Percentiles rank a stretch among this genome's conserved stretches.
These are phyloP conservation scores for Mucor lusitanicus DNA, from an alignment of 371 early-diverging fungal genomes.

Conservation along the genomic window DNA sequence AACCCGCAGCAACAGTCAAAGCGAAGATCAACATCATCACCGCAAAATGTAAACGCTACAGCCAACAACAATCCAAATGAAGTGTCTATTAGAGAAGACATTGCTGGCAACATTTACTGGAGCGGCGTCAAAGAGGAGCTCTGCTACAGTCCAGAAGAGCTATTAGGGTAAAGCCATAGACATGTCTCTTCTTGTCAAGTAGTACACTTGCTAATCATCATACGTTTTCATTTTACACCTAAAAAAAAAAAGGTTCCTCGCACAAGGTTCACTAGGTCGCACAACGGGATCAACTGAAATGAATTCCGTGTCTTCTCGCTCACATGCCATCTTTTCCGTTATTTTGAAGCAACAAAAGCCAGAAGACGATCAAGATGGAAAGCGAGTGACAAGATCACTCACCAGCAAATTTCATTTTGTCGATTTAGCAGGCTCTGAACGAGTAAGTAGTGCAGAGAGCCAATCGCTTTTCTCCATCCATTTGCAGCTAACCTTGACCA, in stretches of 20 bases:
- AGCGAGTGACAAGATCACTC: conserved; percentile 17
- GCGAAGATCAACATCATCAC: conserved; percentile 8
- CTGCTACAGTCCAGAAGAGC: conserved; percentile 71
- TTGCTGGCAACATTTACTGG: conserved; percentile 85
- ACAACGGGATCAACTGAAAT: conserved; percentile 94
- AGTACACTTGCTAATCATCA: background rate
- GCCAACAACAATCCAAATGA: conserved; percentile 41
- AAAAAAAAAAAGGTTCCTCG: conserved; percentile 43
- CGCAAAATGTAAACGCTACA: background rate
- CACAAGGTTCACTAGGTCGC: conserved; percentile 75
- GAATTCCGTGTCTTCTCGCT: conserved; percentile 93
- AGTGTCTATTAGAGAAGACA: conserved; percentile 86
- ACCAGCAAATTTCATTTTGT: conserved; percentile 95
- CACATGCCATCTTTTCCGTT: conserved; percentile 97
- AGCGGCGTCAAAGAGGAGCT: conserved; percentile 80
- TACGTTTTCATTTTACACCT: background rate
- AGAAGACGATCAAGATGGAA: conserved; percentile 37
- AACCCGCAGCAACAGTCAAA: conserved; percentile 31
- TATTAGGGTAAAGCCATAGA: conserved; percentile 55
- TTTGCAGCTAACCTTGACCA: background rate
- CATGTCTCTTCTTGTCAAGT: too few relatives aligned
- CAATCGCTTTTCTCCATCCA: too few relatives aligned
- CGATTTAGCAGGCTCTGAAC: conserved; percentile 98
- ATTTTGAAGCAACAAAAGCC: conserved; percentile 68
- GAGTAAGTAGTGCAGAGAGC: conserved; percentile 39